Conservation (phyloP, 495 filamentous ascomycete genomes). For the Penicillium bovifimosum region DNA sequence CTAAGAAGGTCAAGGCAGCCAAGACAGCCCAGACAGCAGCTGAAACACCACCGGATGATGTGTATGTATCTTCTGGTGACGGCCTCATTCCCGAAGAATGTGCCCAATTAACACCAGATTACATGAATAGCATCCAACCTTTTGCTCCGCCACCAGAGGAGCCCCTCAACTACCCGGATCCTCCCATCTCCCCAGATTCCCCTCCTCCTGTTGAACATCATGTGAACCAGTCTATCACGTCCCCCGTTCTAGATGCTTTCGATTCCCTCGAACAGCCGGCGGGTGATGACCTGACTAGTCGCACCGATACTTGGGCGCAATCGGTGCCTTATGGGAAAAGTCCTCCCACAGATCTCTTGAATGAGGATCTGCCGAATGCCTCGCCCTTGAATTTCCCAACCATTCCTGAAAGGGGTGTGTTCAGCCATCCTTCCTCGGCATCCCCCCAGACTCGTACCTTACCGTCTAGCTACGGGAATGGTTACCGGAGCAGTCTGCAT, state of each 20-base stretch:
- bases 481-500: conserved; percentile 30
- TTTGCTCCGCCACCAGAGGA: conserved; percentile 29
- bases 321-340: conserved; percentile 47
- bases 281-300: conserved; percentile 32
- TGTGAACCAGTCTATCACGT: conserved; percentile 29
- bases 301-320: conserved; percentile 46
- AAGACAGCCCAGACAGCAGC: conserved; percentile 33
- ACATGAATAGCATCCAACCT: conserved; percentile 20
- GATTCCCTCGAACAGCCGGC: conserved; percentile 27
- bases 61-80: conserved; percentile 30
- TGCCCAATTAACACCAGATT: conserved; percentile 1
- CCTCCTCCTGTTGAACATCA: conserved; percentile 22
- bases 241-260: conserved; percentile 42
- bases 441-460: conserved; percentile 43
- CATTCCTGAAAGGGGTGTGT: conserved; percentile 39
- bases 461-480: conserved; percentile 42
- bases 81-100: conserved; percentile 5
- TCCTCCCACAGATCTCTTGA: conserved; percentile 40
- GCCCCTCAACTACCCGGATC: conserved; percentile 30
- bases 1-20: conserved; percentile 36
- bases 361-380: conserved; percentile 38
- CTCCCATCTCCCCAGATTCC: conserved; percentile 28
- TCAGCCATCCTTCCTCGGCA: conserved; percentile 45
- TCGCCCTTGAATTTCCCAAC: conserved; percentile 41
- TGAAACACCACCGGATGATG: conserved; percentile 34